Conservation (phyloP, 306 rosid genomes). For the Acmispon strigosus region DNA sequence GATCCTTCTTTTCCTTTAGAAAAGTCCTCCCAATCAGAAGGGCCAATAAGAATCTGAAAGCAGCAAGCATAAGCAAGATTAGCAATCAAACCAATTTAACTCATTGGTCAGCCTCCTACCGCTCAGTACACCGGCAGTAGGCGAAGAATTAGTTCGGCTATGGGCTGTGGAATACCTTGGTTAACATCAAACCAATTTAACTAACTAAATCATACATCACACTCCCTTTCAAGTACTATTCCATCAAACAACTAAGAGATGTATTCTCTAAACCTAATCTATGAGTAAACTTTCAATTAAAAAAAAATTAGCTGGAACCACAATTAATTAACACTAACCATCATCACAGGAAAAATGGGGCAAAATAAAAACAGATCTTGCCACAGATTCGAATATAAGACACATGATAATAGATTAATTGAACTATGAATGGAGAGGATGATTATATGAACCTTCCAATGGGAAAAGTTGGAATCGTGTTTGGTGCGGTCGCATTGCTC, state of each 20-base stretch:
- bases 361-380: not conserved
- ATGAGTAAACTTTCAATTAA: not conserved
- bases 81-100: too few species aligned
- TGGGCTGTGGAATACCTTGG: too few species aligned
- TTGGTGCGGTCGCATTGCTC: constrained; percentile 62
- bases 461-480: constrained; percentile 55
- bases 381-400: not conserved
- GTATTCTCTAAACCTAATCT: too few species aligned
- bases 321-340: not conserved
- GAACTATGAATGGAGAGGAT: not conserved
- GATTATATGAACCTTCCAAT: constrained; percentile 57
- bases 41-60: constrained; percentile 67
- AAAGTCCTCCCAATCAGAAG: constrained; percentile 76
- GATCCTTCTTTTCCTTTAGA: constrained; percentile 67
- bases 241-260: too few species aligned
- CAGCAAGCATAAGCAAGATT: not conserved
- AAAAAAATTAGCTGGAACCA: not conserved
- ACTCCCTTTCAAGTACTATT: too few species aligned
- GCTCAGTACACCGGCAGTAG: too few species aligned
- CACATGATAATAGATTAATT: not conserved
- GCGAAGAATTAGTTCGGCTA: too few species aligned
- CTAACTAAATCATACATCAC: too few species aligned
- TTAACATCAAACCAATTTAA: too few species aligned
- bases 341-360: not conserved
- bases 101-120: too few species aligned